Conservation (phyloP, 805 yeast species). For the Lipomyces oligophaga region DNA sequence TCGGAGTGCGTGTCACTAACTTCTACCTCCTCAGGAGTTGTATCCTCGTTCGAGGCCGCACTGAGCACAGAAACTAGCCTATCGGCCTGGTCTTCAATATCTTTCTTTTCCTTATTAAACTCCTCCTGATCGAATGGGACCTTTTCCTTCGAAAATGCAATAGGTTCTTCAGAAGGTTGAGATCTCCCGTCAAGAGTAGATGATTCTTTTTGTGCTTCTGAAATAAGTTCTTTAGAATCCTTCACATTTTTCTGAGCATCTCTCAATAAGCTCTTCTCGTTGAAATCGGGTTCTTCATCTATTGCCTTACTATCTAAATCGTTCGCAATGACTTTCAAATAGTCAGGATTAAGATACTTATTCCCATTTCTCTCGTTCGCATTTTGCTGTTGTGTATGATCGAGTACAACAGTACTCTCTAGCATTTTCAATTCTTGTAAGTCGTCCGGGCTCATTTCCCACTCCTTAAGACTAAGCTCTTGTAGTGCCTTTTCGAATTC, state of each 20-base stretch:
- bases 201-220: not conserved
- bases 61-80: conserved; percentile 16
- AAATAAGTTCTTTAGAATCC: not conserved
- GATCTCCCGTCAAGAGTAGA: not conserved
- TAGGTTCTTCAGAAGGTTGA: not conserved
- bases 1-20: conserved; percentile 4
- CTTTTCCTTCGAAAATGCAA: not conserved
- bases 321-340: conserved; percentile 13
- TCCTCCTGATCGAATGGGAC: not conserved
- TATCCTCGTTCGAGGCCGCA: conserved; percentile 6
- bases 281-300: not conserved
- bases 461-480: conserved; percentile 17
- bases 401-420: conserved; percentile 17
- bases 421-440: conserved; percentile 16
- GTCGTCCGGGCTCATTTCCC: conserved; percentile 24
- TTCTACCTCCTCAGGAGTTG: not conserved
- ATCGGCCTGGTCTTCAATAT: conserved; percentile 21
- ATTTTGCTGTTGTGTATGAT: conserved; percentile 2
- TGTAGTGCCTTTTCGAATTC: conserved; percentile 23
- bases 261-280: not conserved
- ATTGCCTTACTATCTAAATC: conserved; percentile 7
- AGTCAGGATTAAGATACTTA: conserved; percentile 8
- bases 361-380: conserved; percentile 1
- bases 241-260: conserved; percentile 1
- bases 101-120: conserved; percentile 14